Base-by-base conservation (phyloP, 2,329 filamentous ascomycete genomes). In the Fusarium oligoseptatum region DNA sequence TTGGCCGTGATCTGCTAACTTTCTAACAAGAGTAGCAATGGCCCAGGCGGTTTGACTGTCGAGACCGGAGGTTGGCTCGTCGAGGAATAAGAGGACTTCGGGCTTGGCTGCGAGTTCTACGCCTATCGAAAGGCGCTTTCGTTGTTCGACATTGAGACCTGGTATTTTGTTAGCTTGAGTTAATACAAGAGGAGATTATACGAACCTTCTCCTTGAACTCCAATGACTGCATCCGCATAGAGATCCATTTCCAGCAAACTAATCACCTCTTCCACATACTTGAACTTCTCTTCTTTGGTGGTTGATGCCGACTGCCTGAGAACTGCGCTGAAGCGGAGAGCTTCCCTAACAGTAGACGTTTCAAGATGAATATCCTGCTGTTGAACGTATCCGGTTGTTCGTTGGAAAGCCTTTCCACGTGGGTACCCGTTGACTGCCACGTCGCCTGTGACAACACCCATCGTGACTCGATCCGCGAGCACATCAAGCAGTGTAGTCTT, bases 311-410 rank as follows among this genome's bases (percentile, higher is more conserved):
- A 93, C 77, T 97, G 95, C 69, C 95, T 92, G 22, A 97, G 91
- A 6, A 95, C 81, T 17, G 95, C 95, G 76, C 92, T 94, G 83
- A 97, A 97, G 67, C 89, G 89, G 22, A 97, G 87, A 6, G 94
- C 93, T 82, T 97, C 95, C 64, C 94, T 91, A 27, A 97, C 91
- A 90, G 0, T 94, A 95, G 34, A 57, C 0, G 69, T 71, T 8
- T 55, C 56, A 3, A 70, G 86, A 81, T 97, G 94, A 7, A 97
- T 87, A 87, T 97, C 95, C 78, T 96, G 94, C 81, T 97, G 94
- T 80, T 97, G 93, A n/a, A 94, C 94, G 76, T 97, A 97, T 48
- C 94, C 94, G 0, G 94, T 96, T 83, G 95, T 95, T 64, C 94
- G 91, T 81, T 96, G 94, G 87, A 97, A 97, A 0, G 92, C 94